Base-by-base conservation (phyloP, 768 basidiomycete genomes). In the Suillus occidentalis region DNA sequence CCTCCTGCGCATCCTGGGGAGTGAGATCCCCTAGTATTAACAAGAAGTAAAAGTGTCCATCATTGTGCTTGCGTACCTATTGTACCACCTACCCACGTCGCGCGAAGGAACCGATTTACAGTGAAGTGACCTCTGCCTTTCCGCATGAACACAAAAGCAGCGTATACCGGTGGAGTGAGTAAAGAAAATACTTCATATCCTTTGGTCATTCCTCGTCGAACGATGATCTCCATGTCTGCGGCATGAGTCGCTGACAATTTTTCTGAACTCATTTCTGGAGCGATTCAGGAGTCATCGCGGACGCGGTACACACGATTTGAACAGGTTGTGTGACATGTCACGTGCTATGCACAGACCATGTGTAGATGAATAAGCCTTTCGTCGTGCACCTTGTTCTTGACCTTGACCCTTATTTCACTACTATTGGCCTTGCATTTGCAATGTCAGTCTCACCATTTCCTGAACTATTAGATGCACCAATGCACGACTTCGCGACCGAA, bases 61-160 rank as follows among this genome's bases (percentile, higher is more conserved):
- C 64, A 59, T 31, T 14, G 37, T 60, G 7, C 18, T 42, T 36
- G 71, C 79, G 45, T 71, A 87, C 91, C 91, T 59, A 76, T 77
- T 20, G 83, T 73, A 37, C 91, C 89, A 20, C 89, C 88, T 6
- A 88, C 70, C 91, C 90, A 92, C 18, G 89, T 89, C 39, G 90
- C 87, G 14, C 90, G 86, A 42, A 93, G 80, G 18, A 88, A 69
- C 34, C 83, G 83, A 70, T 90, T 92, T 47, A 88, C 69, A 8
- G 82, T 83, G 63, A 92, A 77, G 36, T 85, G 80, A 16, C 78
- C 75, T 39, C 84, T 79, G 9, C 89, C 87, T 64, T 82, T 85
- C 67, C 85, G 82, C 40, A 80, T 78, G 40, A 90, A 67, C 13
- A 85, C 73, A 66, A 86, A 83, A 1, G 80, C 81, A 6, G 81